Conservation (phyloP, 2,329 filamentous ascomycete species). For the Xylariaceae sp. region DNA sequence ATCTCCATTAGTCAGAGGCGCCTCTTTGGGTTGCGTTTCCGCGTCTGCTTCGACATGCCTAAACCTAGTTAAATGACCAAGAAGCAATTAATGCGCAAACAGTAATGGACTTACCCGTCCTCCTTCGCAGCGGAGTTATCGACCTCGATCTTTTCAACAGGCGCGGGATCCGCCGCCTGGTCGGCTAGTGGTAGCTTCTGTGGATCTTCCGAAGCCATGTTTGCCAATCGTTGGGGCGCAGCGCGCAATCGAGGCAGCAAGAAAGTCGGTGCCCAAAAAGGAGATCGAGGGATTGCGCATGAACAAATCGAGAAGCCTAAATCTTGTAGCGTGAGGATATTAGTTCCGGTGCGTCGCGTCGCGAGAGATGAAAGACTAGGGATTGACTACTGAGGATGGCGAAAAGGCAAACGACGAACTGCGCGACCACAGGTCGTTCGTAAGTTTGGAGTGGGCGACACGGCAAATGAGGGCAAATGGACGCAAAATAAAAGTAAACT, state of each 20-base stretch:
- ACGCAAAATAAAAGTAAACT: neutral
- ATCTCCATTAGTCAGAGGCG: constrained; percentile 25
- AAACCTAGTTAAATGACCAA: constrained; percentile 2
- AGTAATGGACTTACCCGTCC: constrained; percentile 51
- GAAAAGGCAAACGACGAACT: neutral
- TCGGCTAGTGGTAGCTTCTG: constrained; percentile 23
- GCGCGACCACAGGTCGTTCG: neutral
- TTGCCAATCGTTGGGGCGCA: constrained; percentile 24
- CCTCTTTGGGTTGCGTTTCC: constrained; percentile 17
- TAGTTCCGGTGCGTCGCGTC: neutral
- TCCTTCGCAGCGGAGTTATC: constrained; percentile 38
- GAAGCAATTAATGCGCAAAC: neutral
- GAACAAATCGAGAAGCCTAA: constrained; percentile 2
- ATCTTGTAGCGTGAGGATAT: neutral
- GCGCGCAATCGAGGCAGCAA: constrained; percentile 7
- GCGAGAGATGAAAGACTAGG: neutral
- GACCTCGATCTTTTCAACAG: constrained; percentile 42
- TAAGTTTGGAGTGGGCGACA: neutral
- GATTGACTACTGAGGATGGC: neutral
- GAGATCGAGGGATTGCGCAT: constrained; percentile 9
- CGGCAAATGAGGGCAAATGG: neutral
- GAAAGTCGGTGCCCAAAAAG: constrained; percentile 1
- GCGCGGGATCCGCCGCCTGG: constrained; percentile 17
- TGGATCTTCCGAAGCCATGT: constrained; percentile 32
- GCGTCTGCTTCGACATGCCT: constrained; percentile 23